Evolutionary conservation across 1,139 yeast genomes (phyloP).

Genomic region (Suhomyces atakaporum): DNA sequence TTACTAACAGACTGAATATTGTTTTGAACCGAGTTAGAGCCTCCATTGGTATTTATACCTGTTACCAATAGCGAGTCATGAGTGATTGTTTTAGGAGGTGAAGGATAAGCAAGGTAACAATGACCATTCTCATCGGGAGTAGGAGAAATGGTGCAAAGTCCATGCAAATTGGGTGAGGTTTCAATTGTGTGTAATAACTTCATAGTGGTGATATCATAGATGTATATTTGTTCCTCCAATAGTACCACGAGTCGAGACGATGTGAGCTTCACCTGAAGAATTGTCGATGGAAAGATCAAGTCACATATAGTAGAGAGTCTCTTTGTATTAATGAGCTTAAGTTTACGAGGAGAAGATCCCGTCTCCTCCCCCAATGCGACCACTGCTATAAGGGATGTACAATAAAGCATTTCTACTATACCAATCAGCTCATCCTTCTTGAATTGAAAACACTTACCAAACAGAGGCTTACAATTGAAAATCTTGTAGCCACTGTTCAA

Average conservation of each 20-base stretch:
- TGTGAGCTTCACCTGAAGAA: conserved; percentile 76
- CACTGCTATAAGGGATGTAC: conserved; percentile 82
- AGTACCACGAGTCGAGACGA: conserved; percentile 73
- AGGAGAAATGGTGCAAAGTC: conserved; percentile 68
- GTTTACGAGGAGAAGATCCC: conserved; percentile 74
- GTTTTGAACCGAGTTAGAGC: conserved; percentile 42
- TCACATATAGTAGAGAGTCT: conserved; percentile 75
- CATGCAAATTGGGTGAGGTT: conserved; percentile 67
- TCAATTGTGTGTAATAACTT: conserved; percentile 85
- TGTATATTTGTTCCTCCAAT: conserved; percentile 80
- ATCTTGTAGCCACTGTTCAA: conserved; percentile 76
- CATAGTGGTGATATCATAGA: conserved; percentile 89
- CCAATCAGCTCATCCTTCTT: conserved; percentile 59
- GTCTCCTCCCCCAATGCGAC: conserved; percentile 89
- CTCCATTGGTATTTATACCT: conserved; percentile 50
- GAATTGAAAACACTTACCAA: conserved; percentile 71
- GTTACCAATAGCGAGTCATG: conserved; percentile 46
- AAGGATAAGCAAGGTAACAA: conserved; percentile 82
- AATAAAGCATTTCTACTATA: conserved; percentile 86
- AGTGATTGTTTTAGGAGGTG: conserved; percentile 61
- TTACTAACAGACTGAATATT: conserved; percentile 48
- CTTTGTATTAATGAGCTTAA: conserved; percentile 81
- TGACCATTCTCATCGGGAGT: conserved; percentile 46
- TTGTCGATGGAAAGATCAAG: conserved; percentile 82
- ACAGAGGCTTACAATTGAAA: conserved; percentile 80